A percentile compares a stretch with the other conserved stretches of the same genome.
phyloP scores from a whole-genome alignment of 176 grass and related monocot species.

The Avena sativa region DNA sequence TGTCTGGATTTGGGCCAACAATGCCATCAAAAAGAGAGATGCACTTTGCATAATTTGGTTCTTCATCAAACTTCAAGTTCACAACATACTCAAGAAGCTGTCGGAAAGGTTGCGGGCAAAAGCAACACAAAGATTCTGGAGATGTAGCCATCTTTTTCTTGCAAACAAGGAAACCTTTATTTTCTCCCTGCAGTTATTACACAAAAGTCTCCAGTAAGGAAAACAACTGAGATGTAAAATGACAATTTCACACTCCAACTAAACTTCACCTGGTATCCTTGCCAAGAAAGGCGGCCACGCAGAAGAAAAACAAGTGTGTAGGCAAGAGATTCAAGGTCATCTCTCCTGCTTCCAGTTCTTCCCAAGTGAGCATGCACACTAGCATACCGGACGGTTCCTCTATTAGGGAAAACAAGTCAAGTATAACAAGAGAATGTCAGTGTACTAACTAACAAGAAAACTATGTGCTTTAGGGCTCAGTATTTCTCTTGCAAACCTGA shows the following conservation, averaged over 20 bases:
- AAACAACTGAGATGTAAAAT: not conserved
- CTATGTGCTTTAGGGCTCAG: not conserved
- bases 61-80: constrained; percentile 93
- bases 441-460: constrained; percentile 35
- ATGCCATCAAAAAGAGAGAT: constrained; percentile 98
- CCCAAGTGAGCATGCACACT: constrained; percentile 92
- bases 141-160: constrained; percentile 99
- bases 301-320: constrained; percentile 97
- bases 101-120: constrained; percentile 84
- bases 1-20: constrained; percentile 90
- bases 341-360: constrained; percentile 91
- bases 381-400: constrained; percentile 94
- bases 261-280: constrained; percentile 86
- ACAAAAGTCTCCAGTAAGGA: constrained; percentile 26
- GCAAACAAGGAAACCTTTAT: constrained; percentile 95
- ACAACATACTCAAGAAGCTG: constrained; percentile 91
- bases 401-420: constrained; percentile 29
- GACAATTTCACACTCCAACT: constrained; percentile 19
- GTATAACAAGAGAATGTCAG: constrained; percentile 36
- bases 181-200: constrained; percentile 75
- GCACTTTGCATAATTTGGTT: constrained; percentile 89
- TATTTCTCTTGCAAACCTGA: constrained; percentile 64
- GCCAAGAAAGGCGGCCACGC: constrained; percentile 90
- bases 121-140: constrained; percentile 82
- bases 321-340: constrained; percentile 95